A percentile compares a stretch with the other conserved stretches of the same genome.
These are phyloP conservation scores for Yarrowia hollandica DNA, from an alignment of 805 yeast genomes.

Conservation along the genomic window DNA sequence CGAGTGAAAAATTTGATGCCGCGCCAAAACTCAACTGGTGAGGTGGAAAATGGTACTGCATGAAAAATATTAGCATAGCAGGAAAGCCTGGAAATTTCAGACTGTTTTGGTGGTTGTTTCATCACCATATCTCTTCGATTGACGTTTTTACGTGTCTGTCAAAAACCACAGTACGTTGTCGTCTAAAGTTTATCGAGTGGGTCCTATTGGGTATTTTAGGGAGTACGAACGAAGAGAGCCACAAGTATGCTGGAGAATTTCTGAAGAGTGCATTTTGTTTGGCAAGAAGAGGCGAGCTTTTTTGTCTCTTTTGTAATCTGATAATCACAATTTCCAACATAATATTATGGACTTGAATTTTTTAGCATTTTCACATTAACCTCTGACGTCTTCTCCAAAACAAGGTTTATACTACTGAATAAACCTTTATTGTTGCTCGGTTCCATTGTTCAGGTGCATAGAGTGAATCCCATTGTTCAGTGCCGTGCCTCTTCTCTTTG, in stretches of 20 bases:
- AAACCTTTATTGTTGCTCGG: not conserved
- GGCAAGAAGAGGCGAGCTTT: too few relatives aligned
- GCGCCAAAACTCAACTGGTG: too few relatives aligned
- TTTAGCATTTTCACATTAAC: too few relatives aligned
- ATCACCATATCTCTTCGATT: not conserved
- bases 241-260: not conserved
- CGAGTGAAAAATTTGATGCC: not conserved
- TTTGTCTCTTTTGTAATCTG: too few relatives aligned
- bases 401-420: not conserved
- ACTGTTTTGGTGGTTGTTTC: not conserved
- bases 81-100: not conserved
- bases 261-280: not conserved
- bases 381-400: not conserved
- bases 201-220: not conserved
- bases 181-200: not conserved
- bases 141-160: not conserved
- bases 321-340: too few relatives aligned
- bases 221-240: too few relatives aligned
- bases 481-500: constrained; percentile 11
- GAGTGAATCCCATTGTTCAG: not conserved
- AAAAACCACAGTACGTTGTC: not conserved
- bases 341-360: too few relatives aligned
- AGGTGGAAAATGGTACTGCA: too few relatives aligned
- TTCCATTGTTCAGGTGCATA: not conserved
- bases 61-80: not conserved